Evolutionary conservation across 148 eudicot species (phyloP).

Genomic region (Heliosperma pusillum): DNA sequence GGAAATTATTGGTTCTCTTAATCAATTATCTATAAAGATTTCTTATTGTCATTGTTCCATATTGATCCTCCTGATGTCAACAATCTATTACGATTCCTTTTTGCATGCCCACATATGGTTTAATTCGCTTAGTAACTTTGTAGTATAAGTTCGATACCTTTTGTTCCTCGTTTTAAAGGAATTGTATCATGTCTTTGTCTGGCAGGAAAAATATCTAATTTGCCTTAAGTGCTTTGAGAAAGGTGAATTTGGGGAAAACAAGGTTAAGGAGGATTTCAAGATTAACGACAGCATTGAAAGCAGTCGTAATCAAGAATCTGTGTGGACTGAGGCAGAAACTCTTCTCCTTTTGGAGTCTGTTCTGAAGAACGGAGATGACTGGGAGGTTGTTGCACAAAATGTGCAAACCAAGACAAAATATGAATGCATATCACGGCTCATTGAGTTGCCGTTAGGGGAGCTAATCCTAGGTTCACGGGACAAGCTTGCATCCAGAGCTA

Average conservation of each 20-base stretch:
- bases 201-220: conserved; percentile 36
- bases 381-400: conserved; percentile 85
- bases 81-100: background rate
- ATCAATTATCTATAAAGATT: background rate
- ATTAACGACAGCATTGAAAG: conserved; percentile 34
- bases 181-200: conserved; percentile 11
- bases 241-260: conserved; percentile 54
- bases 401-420: conserved; percentile 75
- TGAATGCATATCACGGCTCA: conserved; percentile 85
- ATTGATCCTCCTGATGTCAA: background rate
- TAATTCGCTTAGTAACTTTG: background rate
- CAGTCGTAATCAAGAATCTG: conserved; percentile 32
- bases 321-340: conserved; percentile 91
- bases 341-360: conserved; percentile 84
- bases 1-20: background rate
- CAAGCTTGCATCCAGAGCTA: conserved; percentile 32
- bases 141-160: background rate
- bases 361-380: conserved; percentile 84
- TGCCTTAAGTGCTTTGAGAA: conserved; percentile 72
- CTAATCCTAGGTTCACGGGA: conserved; percentile 70
- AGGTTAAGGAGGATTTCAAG: conserved; percentile 61
- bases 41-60: background rate
- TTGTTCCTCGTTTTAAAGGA: background rate
- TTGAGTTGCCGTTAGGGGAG: conserved; percentile 92
- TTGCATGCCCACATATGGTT: background rate